Evolutionary conservation across 1,284 basidiomycete species (phyloP).

Genomic region (Cerrena zonata): DNA sequence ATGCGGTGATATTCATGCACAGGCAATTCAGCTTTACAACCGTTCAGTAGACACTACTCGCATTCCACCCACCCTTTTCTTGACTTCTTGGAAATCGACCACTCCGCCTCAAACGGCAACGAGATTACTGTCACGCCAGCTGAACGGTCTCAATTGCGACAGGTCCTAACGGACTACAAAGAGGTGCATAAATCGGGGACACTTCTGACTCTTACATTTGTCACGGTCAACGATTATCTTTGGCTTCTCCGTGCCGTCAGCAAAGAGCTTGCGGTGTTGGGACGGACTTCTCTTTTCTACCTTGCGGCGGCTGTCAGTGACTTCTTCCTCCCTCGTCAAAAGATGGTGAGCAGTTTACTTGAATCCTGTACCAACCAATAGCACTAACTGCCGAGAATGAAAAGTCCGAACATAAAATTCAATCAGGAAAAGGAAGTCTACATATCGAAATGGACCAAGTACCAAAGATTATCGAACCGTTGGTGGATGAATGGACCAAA

Average conservation of each 20-base stretch:
- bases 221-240: constrained; percentile 94
- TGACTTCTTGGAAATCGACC: constrained; percentile 83
- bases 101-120: constrained; percentile 17
- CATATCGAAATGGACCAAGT: constrained; percentile 98
- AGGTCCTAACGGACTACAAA: constrained; percentile 80
- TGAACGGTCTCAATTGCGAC: constrained; percentile 62
- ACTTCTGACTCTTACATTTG: constrained; percentile 84
- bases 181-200: constrained; percentile 67
- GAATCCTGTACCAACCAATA: neutral
- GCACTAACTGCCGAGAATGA: neutral
- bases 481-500: constrained; percentile 91
- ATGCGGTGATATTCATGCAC: constrained; percentile 98
- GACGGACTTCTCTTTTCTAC: constrained; percentile 83
- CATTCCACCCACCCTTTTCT: constrained; percentile 97
- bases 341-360: constrained; percentile 58
- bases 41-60: constrained; percentile 94
- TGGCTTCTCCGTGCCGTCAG: constrained; percentile 85
- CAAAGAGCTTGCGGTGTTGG: constrained; percentile 61
- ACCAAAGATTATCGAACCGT: constrained; percentile 87
- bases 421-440: constrained; percentile 88
- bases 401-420: constrained; percentile 96
- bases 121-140: constrained; percentile 61
- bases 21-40: constrained; percentile 94
- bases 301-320: constrained; percentile 96
- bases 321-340: constrained; percentile 90